These are phyloP conservation scores for Apiospora kogelbergensis DNA, from an alignment of 2,329 filamentous ascomycete species.

Conservation along the genomic window DNA sequence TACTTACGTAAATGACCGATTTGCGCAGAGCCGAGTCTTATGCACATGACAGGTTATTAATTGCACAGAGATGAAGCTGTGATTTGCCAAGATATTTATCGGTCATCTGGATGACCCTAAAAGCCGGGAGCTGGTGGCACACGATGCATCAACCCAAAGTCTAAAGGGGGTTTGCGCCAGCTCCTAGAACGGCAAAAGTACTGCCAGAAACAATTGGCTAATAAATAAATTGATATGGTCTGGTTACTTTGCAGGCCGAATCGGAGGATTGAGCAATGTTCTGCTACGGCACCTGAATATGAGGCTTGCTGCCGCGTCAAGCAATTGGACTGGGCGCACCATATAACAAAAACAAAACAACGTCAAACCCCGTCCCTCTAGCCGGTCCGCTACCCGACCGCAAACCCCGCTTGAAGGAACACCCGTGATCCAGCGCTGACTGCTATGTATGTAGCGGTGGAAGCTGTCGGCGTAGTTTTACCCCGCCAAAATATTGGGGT, in stretches of 20 bases:
- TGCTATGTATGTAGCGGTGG: neutral
- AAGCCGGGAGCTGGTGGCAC: neutral
- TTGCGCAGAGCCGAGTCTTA: neutral
- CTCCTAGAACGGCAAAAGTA: too few relatives aligned
- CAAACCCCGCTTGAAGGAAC: neutral
- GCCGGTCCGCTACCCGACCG: neutral
- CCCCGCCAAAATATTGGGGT: neutral
- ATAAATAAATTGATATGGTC: too few relatives aligned
- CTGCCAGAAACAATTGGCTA: too few relatives aligned
- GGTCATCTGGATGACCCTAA: neutral
- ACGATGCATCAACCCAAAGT: neutral
- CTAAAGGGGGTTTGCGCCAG: too few relatives aligned
- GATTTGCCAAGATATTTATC: neutral
- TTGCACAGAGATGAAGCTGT: neutral
- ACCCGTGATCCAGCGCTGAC: neutral
- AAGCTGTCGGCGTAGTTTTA: neutral
- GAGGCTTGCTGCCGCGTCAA: too few relatives aligned
- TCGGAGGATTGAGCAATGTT: too few relatives aligned
- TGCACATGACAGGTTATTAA: neutral
- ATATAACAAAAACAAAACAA: neutral
- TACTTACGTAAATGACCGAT: neutral
- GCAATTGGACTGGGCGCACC: neutral
- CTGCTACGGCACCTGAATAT: too few relatives aligned
- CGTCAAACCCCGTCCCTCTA: neutral
- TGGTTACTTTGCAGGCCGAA: too few relatives aligned